Base-by-base conservation (phyloP, 306 rosid genomes). In the Datisca glomerata region DNA sequence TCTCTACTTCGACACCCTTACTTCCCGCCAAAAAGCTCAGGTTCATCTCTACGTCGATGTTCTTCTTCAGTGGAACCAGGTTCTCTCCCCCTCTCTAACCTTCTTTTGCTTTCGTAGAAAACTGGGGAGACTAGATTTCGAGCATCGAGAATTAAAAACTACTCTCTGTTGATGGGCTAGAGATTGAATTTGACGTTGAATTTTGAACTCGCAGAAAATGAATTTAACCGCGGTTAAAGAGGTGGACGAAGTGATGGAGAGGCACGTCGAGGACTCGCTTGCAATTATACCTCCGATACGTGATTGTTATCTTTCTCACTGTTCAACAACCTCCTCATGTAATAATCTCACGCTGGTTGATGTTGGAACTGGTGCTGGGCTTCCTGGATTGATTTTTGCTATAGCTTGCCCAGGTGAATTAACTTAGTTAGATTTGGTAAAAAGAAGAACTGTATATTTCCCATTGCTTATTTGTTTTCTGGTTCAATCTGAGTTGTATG, bases 21-120 rank as follows among this genome's bases (percentile, higher is more conserved):
- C 24, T 28, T 68, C 86, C 54, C 79, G 53, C 50, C 95, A 84
- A 55, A 72, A 72, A 18, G 56, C 60, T 56, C 94, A 89, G 59
- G 37, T 89, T 47, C 64, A 65, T 66, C 84, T 74, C 49, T 83
- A 74, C 56, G 91, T 80, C 35, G 76, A 80, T 49, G 51, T 74
- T 61, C 94, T 89, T 55, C 97, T 89, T 43, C 73, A 80, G 50
- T 89, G 97, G 97, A 89, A 89, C 77, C 65, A 65, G 91, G 96
- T 60, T 24, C 47, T 48, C 34, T 24, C 31, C 15, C 25, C 17
- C 12, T 14, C 11, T 34, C 12, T 15, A 28, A 37, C 45, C 10
- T 12, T 32, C 22, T 43, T 43, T 56, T 47, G 47, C 37, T 18
- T 43, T 33, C 60, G 28, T 37, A n/a, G 46, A 51, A 47, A 41